These are phyloP conservation scores for Calonectria leucothoes DNA, from an alignment of 2,329 filamentous ascomycete genomes.

Conservation along the genomic window DNA sequence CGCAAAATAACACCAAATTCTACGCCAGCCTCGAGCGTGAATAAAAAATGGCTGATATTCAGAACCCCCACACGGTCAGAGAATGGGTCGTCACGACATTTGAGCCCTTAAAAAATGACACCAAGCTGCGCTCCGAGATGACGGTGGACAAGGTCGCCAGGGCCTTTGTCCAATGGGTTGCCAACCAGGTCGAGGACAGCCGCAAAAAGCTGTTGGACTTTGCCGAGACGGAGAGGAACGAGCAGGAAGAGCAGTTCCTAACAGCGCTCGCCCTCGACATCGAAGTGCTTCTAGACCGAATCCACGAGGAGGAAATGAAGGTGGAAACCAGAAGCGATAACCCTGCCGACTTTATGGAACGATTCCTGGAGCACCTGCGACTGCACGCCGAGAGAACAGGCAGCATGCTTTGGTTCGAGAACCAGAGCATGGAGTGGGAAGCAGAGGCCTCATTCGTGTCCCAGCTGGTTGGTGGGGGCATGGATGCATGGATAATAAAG, in stretches of 20 bases:
- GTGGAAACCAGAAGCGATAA: not conserved
- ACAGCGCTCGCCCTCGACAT: not conserved
- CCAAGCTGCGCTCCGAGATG: constrained; percentile 12
- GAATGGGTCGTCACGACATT: constrained; percentile 12
- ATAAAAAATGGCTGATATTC: constrained; percentile 6
- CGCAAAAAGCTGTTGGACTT: constrained; percentile 1
- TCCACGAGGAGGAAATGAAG: constrained; percentile 4
- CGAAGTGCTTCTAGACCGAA: not conserved
- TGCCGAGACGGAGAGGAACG: constrained; percentile 5
- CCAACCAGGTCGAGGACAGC: constrained; percentile 1
- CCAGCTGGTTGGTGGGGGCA: not conserved
- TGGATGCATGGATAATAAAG: not conserved
- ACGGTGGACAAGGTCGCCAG: constrained; percentile 1
- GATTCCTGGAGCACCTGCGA: constrained; percentile 5
- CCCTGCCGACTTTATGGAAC: not conserved
- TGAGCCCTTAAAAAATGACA: constrained; percentile 14
- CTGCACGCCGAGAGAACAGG: not conserved
- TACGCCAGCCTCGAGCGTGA: not conserved
- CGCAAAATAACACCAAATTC: not conserved
- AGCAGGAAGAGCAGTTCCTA: constrained; percentile 6
- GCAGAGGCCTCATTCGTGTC: constrained; percentile 8
- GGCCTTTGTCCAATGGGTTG: constrained; percentile 7
- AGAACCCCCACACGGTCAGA: not conserved
- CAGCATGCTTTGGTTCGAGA: not conserved
- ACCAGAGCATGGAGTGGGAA: constrained; percentile 14